Conservation (phyloP, 192 early-diverging fungal genomes). For the Linnemannia exigua region DNA sequence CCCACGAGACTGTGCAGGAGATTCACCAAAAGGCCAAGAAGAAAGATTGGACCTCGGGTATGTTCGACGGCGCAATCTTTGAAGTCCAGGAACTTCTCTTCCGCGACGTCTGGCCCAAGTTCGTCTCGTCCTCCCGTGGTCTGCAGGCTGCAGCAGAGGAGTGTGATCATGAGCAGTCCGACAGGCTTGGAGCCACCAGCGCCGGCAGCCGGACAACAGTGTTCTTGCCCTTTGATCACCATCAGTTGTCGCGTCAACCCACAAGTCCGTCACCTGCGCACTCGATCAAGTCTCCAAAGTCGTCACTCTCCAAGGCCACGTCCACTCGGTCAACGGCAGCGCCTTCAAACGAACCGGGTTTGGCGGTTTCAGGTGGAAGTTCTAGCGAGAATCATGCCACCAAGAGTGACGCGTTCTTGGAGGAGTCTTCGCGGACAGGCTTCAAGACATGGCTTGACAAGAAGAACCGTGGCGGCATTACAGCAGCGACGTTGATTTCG, state of each 20-base stretch:
- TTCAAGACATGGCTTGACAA: slow-evolving; percentile 32
- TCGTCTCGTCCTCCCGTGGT: slow-evolving; percentile 49
- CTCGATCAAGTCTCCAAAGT: slow-evolving; percentile 24
- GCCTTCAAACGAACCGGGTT: background rate
- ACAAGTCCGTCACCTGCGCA: slow-evolving; percentile 10
- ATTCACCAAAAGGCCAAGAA: slow-evolving; percentile 29
- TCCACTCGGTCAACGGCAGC: background rate
- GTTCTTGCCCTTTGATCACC: slow-evolving; percentile 15
- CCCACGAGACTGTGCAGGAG: slow-evolving; percentile 27
- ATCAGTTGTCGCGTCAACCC: slow-evolving; percentile 8
- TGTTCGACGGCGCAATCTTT: slow-evolving; percentile 46
- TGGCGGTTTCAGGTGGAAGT: background rate
- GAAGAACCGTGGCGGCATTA: slow-evolving; percentile 28
- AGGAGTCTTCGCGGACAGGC: slow-evolving; percentile 23
- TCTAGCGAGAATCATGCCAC: background rate
- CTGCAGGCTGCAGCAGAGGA: background rate
- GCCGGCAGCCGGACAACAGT: background rate
- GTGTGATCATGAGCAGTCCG: background rate
- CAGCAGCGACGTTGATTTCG: slow-evolving; percentile 19
- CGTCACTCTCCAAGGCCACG: slow-evolving; percentile 29
- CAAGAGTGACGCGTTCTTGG: slow-evolving; percentile 15
- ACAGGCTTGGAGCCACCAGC: background rate
- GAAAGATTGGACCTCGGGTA: slow-evolving; percentile 39
- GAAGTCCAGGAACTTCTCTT: slow-evolving; percentile 53
- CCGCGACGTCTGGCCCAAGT: slow-evolving; percentile 56